Percentiles rank a stretch among this genome's conserved stretches.
Evolutionary conservation across 2,329 filamentous ascomycete species (phyloP).

Genomic region (Trichoderma atrobrunneum): DNA sequence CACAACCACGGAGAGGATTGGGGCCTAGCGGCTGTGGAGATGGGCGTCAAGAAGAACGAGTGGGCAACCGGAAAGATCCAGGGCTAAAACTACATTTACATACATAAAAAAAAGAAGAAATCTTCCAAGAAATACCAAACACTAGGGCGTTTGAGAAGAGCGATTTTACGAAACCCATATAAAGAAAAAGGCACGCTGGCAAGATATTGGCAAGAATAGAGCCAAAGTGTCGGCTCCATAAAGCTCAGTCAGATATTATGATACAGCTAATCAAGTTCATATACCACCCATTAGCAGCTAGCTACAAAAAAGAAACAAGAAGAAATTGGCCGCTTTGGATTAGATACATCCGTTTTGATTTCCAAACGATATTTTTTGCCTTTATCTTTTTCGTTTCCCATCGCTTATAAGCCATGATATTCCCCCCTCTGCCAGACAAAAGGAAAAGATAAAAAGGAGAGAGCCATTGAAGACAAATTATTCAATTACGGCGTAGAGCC

Average conservation of each 20-base stretch:
- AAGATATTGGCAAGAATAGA: not conserved
- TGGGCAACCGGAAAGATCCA: conserved; percentile 72
- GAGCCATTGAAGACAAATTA: conserved; percentile 20
- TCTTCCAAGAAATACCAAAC: not conserved
- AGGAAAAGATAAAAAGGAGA: not conserved
- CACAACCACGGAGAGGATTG: conserved; percentile 98
- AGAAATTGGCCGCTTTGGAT: not conserved
- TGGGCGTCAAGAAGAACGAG: conserved; percentile 80
- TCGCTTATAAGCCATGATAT: not conserved
- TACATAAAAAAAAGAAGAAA: not conserved
- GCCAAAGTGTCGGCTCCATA: not conserved
- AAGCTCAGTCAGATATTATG: not conserved
- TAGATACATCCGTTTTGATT: not conserved
- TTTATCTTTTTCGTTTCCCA: not conserved
- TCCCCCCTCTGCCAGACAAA: conserved; percentile 10
- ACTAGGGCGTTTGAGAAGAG: not conserved
- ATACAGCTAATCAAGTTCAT: not conserved
- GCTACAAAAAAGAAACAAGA: not conserved
- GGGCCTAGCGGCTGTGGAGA: conserved; percentile 90
- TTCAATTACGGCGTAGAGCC: conserved; percentile 26
- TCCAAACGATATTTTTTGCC: not conserved
- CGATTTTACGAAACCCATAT: not conserved
- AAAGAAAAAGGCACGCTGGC: not conserved
- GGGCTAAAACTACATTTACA: conserved; percentile 27
- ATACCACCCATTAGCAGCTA: not conserved